phyloP scores from a whole-genome alignment of 495 filamentous ascomycete species.

The Neurospora sp. region DNA sequence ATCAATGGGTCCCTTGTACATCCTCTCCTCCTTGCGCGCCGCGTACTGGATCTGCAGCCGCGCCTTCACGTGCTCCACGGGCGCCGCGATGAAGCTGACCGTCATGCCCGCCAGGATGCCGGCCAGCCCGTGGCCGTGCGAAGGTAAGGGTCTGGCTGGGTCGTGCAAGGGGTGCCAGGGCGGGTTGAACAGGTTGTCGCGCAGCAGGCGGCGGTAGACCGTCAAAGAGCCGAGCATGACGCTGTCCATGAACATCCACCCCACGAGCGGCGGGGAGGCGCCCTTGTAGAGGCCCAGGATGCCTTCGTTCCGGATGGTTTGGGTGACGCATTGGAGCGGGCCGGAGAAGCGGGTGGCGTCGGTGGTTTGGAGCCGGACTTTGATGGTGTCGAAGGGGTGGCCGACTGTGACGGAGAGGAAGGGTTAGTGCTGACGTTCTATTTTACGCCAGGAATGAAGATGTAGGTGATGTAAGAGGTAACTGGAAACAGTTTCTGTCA shows the following conservation, averaged over 20 bases:
- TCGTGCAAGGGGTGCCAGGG: slow-evolving; percentile 28
- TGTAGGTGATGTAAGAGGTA: background rate
- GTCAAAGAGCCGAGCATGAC: slow-evolving; percentile 90
- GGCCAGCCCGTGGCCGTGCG: slow-evolving; percentile 74
- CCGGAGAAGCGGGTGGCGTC: slow-evolving; percentile 66
- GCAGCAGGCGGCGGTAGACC: slow-evolving; percentile 73
- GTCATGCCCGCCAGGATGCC: slow-evolving; percentile 82
- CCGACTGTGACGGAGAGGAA: slow-evolving; percentile 24
- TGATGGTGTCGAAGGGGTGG: slow-evolving; percentile 83
- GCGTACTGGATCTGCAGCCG: slow-evolving; percentile 88
- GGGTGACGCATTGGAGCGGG: slow-evolving; percentile 74
- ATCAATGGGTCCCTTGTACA: slow-evolving; percentile 83
- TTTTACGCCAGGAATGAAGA: background rate
- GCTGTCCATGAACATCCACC: slow-evolving; percentile 98
- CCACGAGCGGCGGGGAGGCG: slow-evolving; percentile 79
- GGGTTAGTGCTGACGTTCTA: background rate
- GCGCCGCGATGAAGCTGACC: slow-evolving; percentile 84
- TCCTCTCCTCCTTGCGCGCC: slow-evolving; percentile 56
- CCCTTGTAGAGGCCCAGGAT: slow-evolving; percentile 78
- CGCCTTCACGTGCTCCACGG: slow-evolving; percentile 93
- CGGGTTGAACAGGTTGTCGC: slow-evolving; percentile 65
- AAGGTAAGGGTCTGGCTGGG: slow-evolving; percentile 46
- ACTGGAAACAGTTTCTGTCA: background rate
- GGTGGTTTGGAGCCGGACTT: slow-evolving; percentile 91
- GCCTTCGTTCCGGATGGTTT: slow-evolving; percentile 74